phyloP scores from a whole-genome alignment of 164 flowering plant species.

The Paratinospora sagittata region DNA sequence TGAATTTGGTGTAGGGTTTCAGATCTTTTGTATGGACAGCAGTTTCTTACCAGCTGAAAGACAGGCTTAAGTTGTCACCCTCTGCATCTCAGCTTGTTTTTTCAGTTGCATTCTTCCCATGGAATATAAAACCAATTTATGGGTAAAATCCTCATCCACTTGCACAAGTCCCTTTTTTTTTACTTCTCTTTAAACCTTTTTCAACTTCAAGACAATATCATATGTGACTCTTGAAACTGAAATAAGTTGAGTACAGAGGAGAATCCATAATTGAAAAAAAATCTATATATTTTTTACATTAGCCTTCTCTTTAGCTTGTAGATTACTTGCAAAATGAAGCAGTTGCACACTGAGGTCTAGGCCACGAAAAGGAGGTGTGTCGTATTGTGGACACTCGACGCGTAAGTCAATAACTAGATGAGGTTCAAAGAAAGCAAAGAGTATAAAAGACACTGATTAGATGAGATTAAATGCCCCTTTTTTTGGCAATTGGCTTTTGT shows the following conservation, averaged over 20 bases:
- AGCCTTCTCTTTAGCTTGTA: no score
- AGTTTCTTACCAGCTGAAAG: slow-evolving; percentile 86
- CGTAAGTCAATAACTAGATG: no score
- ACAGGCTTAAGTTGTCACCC: slow-evolving; percentile 75
- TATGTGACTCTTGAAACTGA: background rate
- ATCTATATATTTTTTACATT: no score
- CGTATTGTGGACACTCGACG: no score
- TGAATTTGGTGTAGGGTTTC: slow-evolving; percentile 56
- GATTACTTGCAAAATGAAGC: no score
- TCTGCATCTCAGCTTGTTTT: slow-evolving; percentile 82
- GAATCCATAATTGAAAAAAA: background rate
- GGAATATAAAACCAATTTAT: slow-evolving; percentile 90
- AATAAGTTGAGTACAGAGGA: no score
- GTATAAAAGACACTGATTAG: no score
- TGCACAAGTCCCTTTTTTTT: background rate
- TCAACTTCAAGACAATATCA: background rate
- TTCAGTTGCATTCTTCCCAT: slow-evolving; percentile 69
- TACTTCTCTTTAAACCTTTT: slow-evolving; percentile 1
- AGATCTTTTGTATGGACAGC: slow-evolving; percentile 96
- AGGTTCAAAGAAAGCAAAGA: no score
- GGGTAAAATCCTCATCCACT: slow-evolving; percentile 43
- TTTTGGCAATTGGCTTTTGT: no score
- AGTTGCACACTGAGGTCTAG: no score
- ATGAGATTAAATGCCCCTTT: no score
- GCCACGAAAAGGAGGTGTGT: no score